Conservation (phyloP, 495 filamentous ascomycete species). For the Mytilinidion resinicola region DNA sequence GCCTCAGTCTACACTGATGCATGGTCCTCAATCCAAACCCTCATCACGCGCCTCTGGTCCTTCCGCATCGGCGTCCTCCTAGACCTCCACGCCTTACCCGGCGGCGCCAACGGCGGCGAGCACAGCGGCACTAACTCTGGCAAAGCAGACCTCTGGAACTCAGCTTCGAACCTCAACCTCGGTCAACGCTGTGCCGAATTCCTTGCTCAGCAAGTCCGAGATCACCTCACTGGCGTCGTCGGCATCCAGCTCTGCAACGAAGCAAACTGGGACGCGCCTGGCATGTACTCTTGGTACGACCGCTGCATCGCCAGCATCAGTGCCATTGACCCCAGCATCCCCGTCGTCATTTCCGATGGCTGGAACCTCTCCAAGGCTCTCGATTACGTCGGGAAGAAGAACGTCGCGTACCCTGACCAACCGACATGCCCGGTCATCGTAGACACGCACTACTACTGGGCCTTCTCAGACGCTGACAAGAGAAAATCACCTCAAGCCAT, state of each 20-base stretch:
- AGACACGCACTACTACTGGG: constrained; percentile 53
- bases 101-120: constrained; percentile 45
- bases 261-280: constrained; percentile 39
- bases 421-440: constrained; percentile 43
- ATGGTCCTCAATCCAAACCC: constrained; percentile 40
- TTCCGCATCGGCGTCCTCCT: constrained; percentile 48
- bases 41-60: constrained; percentile 37
- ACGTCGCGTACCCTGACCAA: constrained; percentile 6
- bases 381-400: constrained; percentile 35
- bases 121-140: constrained; percentile 47
- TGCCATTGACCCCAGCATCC: constrained; percentile 42
- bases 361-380: constrained; percentile 43
- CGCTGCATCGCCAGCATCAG: constrained; percentile 39
- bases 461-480: constrained; percentile 44
- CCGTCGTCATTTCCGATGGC: constrained; percentile 50
- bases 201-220: constrained; percentile 40
- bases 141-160: constrained; percentile 42
- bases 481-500: constrained; percentile 43
- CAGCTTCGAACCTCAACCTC: constrained; percentile 31
- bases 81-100: constrained; percentile 52
- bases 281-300: constrained; percentile 51
- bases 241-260: constrained; percentile 52
- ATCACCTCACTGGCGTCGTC: constrained; percentile 39
- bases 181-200: constrained; percentile 40
- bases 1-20: constrained; percentile 44